phyloP scores from a whole-genome alignment of 2,329 filamentous ascomycete genomes.

The Rhynchosporium agropyri region DNA sequence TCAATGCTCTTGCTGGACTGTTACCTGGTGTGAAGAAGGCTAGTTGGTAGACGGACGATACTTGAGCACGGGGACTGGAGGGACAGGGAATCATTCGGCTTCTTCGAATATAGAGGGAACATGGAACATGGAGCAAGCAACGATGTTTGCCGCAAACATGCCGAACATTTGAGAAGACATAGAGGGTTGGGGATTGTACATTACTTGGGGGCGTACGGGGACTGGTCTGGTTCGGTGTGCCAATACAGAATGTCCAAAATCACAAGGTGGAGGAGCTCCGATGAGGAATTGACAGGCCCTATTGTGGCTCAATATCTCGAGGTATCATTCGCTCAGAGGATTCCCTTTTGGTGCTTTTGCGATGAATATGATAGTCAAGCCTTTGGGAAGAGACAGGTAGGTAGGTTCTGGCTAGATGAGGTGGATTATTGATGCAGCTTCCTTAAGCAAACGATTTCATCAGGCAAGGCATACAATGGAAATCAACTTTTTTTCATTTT shows the following conservation, averaged over 20 bases:
- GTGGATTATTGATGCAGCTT: not conserved
- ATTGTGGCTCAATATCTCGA: too few species aligned
- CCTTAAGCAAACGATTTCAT: conserved; percentile 1
- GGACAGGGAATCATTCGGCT: not conserved
- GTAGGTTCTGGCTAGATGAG: not conserved
- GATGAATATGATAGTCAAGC: not conserved
- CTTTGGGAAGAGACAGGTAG: too few species aligned
- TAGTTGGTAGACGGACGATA: conserved; percentile 72
- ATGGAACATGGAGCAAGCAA: not conserved
- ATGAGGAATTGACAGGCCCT: too few species aligned
- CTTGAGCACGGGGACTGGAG: not conserved
- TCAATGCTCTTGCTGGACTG: conserved; percentile 82
- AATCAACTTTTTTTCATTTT: too few species aligned
- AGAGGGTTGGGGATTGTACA: not conserved
- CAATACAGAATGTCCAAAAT: too few species aligned
- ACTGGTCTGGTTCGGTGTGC: too few species aligned
- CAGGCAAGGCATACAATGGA: not conserved
- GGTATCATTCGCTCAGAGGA: not conserved
- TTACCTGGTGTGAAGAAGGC: conserved; percentile 94
- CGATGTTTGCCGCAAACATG: not conserved
- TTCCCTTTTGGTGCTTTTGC: not conserved
- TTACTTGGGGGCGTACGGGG: not conserved
- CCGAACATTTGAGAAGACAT: not conserved
- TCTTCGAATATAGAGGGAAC: not conserved
- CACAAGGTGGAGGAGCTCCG: too few species aligned